A percentile compares a stretch with the other conserved stretches of the same genome.
Conservation (phyloP, 768 basidiomycete species). For the Boletus barrowsii region DNA sequence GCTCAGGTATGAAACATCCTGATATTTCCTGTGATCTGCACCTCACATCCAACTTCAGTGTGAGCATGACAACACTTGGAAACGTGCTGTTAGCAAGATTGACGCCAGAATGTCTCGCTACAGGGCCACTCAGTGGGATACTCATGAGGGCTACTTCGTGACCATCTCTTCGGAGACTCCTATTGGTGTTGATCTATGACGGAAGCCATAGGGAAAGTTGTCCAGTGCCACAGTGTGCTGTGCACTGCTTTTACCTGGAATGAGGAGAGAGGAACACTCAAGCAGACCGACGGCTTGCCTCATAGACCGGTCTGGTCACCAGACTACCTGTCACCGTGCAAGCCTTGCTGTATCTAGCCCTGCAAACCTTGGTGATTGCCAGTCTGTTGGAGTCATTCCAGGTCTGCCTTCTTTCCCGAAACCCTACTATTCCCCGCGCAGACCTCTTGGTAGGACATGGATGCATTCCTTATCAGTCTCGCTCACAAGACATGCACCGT, state of each 20-base stretch:
- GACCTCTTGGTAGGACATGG: slow-evolving; percentile 18
- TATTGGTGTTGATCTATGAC: slow-evolving; percentile 27
- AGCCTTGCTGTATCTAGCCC: slow-evolving; percentile 16
- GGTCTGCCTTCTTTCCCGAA: slow-evolving; percentile 1
- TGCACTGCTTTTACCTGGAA: slow-evolving; percentile 31
- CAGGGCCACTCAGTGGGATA: slow-evolving; percentile 33
- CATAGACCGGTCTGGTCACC: too few species aligned
- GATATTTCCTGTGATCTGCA: neutral
- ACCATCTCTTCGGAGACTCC: slow-evolving; percentile 21
- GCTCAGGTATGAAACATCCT: slow-evolving; percentile 24
- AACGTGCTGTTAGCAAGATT: slow-evolving; percentile 26
- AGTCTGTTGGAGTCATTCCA: slow-evolving; percentile 26
- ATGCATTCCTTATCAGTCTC: slow-evolving; percentile 20
- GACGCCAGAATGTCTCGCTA: slow-evolving; percentile 31
- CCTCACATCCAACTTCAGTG: slow-evolving; percentile 8
- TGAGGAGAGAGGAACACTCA: slow-evolving; percentile 27
- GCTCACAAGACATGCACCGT: slow-evolving; percentile 27
- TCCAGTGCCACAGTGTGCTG: slow-evolving; percentile 30
- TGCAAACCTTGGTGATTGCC: slow-evolving; percentile 22
- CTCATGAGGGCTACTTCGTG: slow-evolving; percentile 27
- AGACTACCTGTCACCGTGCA: slow-evolving; percentile 12
- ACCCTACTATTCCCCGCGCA: neutral
- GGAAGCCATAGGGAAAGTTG: slow-evolving; percentile 24
- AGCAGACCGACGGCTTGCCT: slow-evolving; percentile 16
- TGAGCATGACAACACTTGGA: slow-evolving; percentile 30